Evolutionary conservation across 805 yeast genomes (phyloP).

Genomic region (Brettanomyces bruxellensis): DNA sequence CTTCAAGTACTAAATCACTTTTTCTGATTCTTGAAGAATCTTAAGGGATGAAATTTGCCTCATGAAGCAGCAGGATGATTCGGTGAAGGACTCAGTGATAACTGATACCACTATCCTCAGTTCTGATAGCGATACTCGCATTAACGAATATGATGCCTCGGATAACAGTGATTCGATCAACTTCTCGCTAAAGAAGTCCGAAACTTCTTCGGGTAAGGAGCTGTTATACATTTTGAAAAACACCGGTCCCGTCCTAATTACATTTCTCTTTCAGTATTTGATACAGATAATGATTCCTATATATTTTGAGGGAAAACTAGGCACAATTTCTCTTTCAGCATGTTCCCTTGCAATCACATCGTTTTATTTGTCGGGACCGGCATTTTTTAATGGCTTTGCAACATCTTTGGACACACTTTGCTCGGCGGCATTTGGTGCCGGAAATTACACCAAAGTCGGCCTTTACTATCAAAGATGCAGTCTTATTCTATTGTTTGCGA

Average conservation of each 20-base stretch:
- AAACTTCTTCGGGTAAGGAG: conserved; percentile 13
- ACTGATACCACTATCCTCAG: neutral
- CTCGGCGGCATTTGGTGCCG: conserved; percentile 67
- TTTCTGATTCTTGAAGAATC: too few species aligned
- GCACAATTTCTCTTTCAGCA: conserved; percentile 60
- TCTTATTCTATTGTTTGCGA: conserved; percentile 36
- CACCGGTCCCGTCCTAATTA: conserved; percentile 51
- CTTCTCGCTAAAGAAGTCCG: conserved; percentile 2
- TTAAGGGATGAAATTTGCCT: too few species aligned
- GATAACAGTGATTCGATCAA: neutral
- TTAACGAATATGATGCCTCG: neutral
- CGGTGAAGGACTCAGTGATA: neutral
- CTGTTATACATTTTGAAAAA: conserved; percentile 24
- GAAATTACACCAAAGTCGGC: conserved; percentile 54
- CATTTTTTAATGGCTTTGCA: conserved; percentile 63
- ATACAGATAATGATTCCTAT: conserved; percentile 66
- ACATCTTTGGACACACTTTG: conserved; percentile 71
- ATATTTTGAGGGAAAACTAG: conserved; percentile 61
- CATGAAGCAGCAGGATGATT: neutral
- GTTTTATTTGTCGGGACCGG: conserved; percentile 64
- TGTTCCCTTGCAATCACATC: conserved; percentile 66
- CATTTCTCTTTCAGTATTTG: conserved; percentile 60
- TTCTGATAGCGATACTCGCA: neutral
- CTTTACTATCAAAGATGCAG: conserved; percentile 58
- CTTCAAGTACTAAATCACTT: too few species aligned